phyloP scores from a whole-genome alignment of 2,329 filamentous ascomycete genomes.

The Sporothrix sp. region DNA sequence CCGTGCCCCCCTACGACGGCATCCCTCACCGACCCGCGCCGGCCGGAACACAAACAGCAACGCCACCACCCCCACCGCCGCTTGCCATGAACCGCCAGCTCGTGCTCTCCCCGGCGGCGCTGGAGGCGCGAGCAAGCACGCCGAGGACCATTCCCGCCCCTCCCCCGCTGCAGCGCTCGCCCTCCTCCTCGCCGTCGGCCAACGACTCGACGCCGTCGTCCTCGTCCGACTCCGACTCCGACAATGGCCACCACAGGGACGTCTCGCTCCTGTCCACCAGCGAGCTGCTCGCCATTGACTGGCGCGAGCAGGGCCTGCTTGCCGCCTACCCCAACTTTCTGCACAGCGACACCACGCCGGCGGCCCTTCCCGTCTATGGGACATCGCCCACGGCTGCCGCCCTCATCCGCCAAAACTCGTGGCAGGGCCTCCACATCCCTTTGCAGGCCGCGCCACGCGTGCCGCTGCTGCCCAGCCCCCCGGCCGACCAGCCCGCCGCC shows the following conservation, averaged over 20 bases:
- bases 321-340: conserved; percentile 26
- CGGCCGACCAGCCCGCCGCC: background rate
- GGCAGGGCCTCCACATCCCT: conserved; percentile 14
- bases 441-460: background rate
- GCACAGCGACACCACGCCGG: background rate
- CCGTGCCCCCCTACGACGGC: conserved; percentile 3
- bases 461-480: background rate
- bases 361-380: background rate
- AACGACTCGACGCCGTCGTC: background rate
- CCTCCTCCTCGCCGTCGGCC: conserved; percentile 2
- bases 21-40: conserved; percentile 15
- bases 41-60: background rate
- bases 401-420: conserved; percentile 3
- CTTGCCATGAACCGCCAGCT: conserved; percentile 2
- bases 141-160: conserved; percentile 1
- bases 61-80: background rate
- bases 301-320: conserved; percentile 29
- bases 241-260: conserved; percentile 24
- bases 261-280: conserved; percentile 44
- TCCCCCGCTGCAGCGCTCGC: background rate
- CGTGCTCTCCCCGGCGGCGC: background rate
- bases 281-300: conserved; percentile 42
- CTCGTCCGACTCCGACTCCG: conserved; percentile 26
- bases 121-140: conserved; percentile 1
- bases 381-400: background rate